These are phyloP conservation scores for Monosporascus sp. DNA, from an alignment of 2,329 filamentous ascomycete genomes.

Conservation along the genomic window DNA sequence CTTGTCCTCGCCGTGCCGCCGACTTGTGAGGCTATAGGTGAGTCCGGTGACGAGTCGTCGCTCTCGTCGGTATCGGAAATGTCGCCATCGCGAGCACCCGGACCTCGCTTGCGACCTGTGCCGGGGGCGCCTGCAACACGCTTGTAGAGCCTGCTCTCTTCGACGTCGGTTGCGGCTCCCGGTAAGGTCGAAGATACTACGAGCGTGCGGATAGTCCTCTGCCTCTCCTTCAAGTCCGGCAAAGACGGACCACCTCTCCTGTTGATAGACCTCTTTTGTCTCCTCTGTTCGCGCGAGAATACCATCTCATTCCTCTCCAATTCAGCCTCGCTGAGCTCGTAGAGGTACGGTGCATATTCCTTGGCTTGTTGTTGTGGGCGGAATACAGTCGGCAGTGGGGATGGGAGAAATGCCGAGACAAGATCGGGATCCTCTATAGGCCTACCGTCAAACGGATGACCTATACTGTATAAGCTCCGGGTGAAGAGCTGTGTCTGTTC, in stretches of 20 bases:
- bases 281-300: slow-evolving; percentile 86
- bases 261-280: slow-evolving; percentile 94
- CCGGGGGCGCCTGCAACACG: slow-evolving; percentile 55
- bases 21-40: slow-evolving; percentile 70
- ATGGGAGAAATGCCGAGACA: slow-evolving; percentile 75
- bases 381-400: slow-evolving; percentile 77
- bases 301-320: slow-evolving; percentile 87
- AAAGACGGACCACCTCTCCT: slow-evolving; percentile 85
- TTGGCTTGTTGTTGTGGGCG: slow-evolving; percentile 88
- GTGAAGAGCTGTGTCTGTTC: slow-evolving; percentile 95
- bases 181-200: slow-evolving; percentile 90
- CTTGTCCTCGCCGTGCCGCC: slow-evolving; percentile 79
- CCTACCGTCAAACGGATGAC: slow-evolving; percentile 90
- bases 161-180: slow-evolving; percentile 71
- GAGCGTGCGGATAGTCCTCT: slow-evolving; percentile 86
- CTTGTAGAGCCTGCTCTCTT: slow-evolving; percentile 85
- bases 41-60: slow-evolving; percentile 80
- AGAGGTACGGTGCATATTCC: slow-evolving; percentile 88
- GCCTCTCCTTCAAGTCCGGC: slow-evolving; percentile 93
- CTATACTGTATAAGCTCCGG: slow-evolving; percentile 84
- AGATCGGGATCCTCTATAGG: slow-evolving; percentile 91
- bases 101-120: slow-evolving; percentile 47
- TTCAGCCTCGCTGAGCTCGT: slow-evolving; percentile 87
- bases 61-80: slow-evolving; percentile 85
- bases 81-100: slow-evolving; percentile 59